Base-by-base conservation (phyloP, 2,329 filamentous ascomycete genomes). In the Rutstroemia sp. region DNA sequence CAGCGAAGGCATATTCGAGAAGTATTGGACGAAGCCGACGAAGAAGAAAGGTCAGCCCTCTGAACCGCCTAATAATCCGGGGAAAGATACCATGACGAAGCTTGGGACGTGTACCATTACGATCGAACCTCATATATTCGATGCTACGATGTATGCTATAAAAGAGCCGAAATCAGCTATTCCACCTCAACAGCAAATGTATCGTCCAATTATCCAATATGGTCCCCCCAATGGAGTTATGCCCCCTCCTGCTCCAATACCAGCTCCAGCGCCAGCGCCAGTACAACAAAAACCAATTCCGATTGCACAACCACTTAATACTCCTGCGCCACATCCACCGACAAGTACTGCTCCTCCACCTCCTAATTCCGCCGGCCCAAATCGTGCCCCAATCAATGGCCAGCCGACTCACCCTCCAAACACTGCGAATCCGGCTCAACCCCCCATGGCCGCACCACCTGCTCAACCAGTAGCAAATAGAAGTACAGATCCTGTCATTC, bases 101-200 rank as follows among this genome's bases (percentile, higher is more conserved):
- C 79, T 90, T 21, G 89, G 90, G 63, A 81, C 80, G 63, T 84
- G 88, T 60, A 84, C 84, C 37, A 83, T 95, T 60, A 86, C 83
- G 21, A 83, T 92, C 58, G 89, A 92, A 70, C 90, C 90, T 46
- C 88, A 94, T 67, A 81, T 88, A 45, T 82, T 94, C 63, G 87
- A 91, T 62, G 88, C 87, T 16, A 86, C 81, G 48, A 81, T 91
- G 75, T 91, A 79, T 67, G 79, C 81, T 19, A 83, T 90, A 58
- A 87, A 88, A 66, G 85, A 87, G 53, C 76, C 74, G 7, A 70
- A 74, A 50, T 57, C 62, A 16, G 38, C 55, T 8, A 14, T 49
- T 52, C 64, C 41, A 23, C 72, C 71, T 58, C 68, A 64, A 47
- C 52, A 64, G 30, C 61, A 61, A 45, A 65, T 66, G 59, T 71